phyloP scores from a whole-genome alignment of 2,329 filamentous ascomycete species.

The Diaporthe sp. region DNA sequence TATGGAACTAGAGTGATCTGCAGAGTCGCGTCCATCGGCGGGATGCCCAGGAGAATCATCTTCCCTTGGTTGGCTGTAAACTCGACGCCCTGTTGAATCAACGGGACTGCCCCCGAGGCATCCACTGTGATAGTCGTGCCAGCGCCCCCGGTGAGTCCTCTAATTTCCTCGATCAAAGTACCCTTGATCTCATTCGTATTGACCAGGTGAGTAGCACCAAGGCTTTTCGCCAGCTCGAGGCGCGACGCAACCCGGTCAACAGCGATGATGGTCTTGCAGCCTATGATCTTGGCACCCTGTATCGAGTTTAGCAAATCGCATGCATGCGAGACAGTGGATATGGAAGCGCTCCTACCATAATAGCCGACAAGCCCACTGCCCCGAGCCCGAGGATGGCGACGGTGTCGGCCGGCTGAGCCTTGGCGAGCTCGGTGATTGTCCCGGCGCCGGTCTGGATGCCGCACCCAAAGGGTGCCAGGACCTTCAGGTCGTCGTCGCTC shows the following conservation, averaged over 20 bases:
- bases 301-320: not conserved
- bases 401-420: constrained; percentile 3
- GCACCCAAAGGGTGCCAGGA: constrained; percentile 2
- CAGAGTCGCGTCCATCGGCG: not conserved
- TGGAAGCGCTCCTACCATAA: not conserved
- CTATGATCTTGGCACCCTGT: constrained; percentile 10
- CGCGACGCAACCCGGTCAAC: not conserved
- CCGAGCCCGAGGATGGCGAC: not conserved
- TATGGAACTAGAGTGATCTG: not conserved
- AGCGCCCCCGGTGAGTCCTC: not conserved
- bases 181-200: not conserved
- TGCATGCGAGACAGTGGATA: not conserved
- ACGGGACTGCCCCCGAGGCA: not conserved
- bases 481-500: not conserved
- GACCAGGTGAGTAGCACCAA: not conserved
- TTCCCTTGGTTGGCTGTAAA: constrained; percentile 18
- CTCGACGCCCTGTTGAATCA: not conserved
- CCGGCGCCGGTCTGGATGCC: constrained; percentile 10
- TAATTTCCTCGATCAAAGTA: not conserved
- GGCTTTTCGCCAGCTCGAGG: not conserved
- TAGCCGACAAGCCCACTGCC: not conserved
- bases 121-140: constrained; percentile 3
- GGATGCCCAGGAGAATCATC: not conserved
- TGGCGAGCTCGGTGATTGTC: constrained; percentile 3
- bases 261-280: not conserved